phyloP scores from a whole-genome alignment of 2,329 filamentous ascomycete species.

The Alternaria gaisen region DNA sequence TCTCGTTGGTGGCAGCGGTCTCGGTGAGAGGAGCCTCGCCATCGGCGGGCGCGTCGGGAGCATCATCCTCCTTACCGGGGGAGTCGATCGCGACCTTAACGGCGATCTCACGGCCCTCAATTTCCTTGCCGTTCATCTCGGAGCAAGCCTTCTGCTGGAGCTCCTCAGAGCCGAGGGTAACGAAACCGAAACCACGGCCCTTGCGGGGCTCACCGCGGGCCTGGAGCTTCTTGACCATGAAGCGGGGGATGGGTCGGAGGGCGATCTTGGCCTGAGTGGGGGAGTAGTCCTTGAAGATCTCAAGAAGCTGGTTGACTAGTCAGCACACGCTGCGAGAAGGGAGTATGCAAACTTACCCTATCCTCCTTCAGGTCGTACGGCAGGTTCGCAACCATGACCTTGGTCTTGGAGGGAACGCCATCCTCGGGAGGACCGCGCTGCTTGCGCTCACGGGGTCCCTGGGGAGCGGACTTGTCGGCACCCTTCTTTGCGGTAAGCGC shows the following conservation, averaged over 20 bases:
- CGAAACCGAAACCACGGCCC: slow-evolving; percentile 98
- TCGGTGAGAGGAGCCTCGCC: slow-evolving; percentile 48
- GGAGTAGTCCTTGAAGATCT: slow-evolving; percentile 92
- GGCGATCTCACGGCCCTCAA: slow-evolving; percentile 97
- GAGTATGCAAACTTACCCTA: slow-evolving; percentile 69
- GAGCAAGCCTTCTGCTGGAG: slow-evolving; percentile 94
- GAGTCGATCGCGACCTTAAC: slow-evolving; percentile 99
- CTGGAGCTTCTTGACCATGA: slow-evolving; percentile 99
- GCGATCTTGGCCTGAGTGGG: slow-evolving; percentile 97
- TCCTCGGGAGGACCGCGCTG: slow-evolving; percentile 97
- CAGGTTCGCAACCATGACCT: slow-evolving; percentile 99
- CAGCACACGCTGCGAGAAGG: background rate
- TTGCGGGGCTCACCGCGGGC: slow-evolving; percentile 97
- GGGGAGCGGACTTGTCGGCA: slow-evolving; percentile 59
- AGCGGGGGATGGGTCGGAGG: slow-evolving; percentile 95
- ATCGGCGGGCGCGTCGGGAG: slow-evolving; percentile 58
- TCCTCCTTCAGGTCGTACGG: slow-evolving; percentile 98
- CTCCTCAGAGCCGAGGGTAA: slow-evolving; percentile 94
- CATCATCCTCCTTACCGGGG: slow-evolving; percentile 96
- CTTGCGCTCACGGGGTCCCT: slow-evolving; percentile 67
- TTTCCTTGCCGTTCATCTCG: slow-evolving; percentile 99
- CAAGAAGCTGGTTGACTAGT: slow-evolving; percentile 77
- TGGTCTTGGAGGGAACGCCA: slow-evolving; percentile 97
- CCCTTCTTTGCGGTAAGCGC: slow-evolving; percentile 64
- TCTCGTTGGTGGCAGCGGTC: slow-evolving; percentile 29